phyloP scores from a whole-genome alignment of 1,284 basidiomycete genomes.

The Cystobasidiaceae sp. region DNA sequence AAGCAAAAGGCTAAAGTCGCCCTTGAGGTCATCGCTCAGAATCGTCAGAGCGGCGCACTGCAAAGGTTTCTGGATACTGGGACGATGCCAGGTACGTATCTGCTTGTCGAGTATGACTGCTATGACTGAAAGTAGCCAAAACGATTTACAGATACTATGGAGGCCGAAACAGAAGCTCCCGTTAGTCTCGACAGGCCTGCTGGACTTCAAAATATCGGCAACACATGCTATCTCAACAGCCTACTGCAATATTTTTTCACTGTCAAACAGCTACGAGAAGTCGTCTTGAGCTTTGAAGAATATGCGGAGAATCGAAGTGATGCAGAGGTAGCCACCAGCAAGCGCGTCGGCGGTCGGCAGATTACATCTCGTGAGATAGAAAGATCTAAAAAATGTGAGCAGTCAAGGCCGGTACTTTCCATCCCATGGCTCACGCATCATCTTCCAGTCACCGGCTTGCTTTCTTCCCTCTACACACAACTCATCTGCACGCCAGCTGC shows the following conservation, averaged over 20 bases:
- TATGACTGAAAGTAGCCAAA: background rate
- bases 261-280: constrained; percentile 76
- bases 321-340: constrained; percentile 51
- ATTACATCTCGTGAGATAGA: constrained; percentile 73
- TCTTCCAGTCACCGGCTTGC: constrained; percentile 64
- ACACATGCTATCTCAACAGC: constrained; percentile 88
- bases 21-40: constrained; percentile 53
- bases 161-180: constrained; percentile 24
- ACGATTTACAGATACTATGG: background rate
- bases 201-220: constrained; percentile 57
- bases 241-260: constrained; percentile 88
- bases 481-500: constrained; percentile 63
- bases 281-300: constrained; percentile 57
- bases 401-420: constrained; percentile 42
- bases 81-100: constrained; percentile 59
- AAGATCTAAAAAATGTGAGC: constrained; percentile 76
- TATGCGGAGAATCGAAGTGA: constrained; percentile 56
- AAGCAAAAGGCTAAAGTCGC: constrained; percentile 44
- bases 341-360: constrained; percentile 77
- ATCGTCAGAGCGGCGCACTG: constrained; percentile 65
- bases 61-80: constrained; percentile 62
- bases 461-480: constrained; percentile 71
- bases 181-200: constrained; percentile 36
- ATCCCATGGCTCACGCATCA: background rate
- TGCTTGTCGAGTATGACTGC: background rate